Conservation (phyloP, 2,329 filamentous ascomycete species). For the Taxawa tesnikishii region DNA sequence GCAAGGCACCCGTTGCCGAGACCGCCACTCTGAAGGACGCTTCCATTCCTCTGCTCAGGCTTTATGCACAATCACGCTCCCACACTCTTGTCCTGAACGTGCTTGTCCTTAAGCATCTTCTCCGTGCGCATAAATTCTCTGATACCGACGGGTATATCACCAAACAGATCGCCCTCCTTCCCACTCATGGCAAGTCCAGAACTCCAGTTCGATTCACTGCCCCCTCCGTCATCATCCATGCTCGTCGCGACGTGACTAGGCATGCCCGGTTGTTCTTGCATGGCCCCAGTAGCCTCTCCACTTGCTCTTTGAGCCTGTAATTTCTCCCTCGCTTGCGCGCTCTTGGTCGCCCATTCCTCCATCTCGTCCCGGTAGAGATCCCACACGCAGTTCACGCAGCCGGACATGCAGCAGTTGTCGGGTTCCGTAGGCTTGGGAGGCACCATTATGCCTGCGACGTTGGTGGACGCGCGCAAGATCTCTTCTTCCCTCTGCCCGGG, state of each 20-base stretch:
- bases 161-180: slow-evolving; percentile 49
- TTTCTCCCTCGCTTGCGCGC: slow-evolving; percentile 48
- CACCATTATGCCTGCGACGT: slow-evolving; percentile 67
- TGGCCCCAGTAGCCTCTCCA: slow-evolving; percentile 21
- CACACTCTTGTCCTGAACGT: slow-evolving; percentile 42
- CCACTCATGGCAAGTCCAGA: slow-evolving; percentile 23
- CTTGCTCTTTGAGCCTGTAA: slow-evolving; percentile 23
- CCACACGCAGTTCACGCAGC: slow-evolving; percentile 97
- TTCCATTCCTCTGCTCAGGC: too few species aligned
- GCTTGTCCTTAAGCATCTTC: slow-evolving; percentile 73
- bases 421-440: slow-evolving; percentile 80
- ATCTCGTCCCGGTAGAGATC: slow-evolving; percentile 83
- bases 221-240: slow-evolving; percentile 72
- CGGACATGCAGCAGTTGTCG: slow-evolving; percentile 98
- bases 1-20: too few species aligned
- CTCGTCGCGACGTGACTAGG: slow-evolving; percentile 41
- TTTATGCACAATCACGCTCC: too few species aligned
- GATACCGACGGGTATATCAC: slow-evolving; percentile 78
- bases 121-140: slow-evolving; percentile 96
- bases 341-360: slow-evolving; percentile 69
- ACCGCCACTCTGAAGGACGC: too few species aligned
- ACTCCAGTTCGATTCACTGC: slow-evolving; percentile 57
- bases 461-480: slow-evolving; percentile 45
- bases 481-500: slow-evolving; percentile 56
- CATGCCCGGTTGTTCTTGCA: slow-evolving; percentile 23